phyloP scores from a whole-genome alignment of 2,329 filamentous ascomycete species.

The Lecanosticta acicola region DNA sequence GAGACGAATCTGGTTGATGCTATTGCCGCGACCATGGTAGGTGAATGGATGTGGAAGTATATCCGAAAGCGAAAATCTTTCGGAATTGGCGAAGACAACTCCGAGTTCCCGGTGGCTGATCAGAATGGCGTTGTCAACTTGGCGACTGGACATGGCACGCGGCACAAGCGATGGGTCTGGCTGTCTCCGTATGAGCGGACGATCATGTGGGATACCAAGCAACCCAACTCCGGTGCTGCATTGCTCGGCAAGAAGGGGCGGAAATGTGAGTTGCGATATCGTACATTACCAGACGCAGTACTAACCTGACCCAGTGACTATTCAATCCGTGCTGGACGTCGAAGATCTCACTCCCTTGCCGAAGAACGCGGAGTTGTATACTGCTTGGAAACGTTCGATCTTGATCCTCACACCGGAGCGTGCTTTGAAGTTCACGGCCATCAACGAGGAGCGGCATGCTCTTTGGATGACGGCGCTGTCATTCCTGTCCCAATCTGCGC shows the following conservation, averaged over 20 bases:
- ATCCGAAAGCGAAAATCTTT: conserved; percentile 85
- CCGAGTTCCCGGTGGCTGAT: conserved; percentile 46
- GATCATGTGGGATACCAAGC: conserved; percentile 97
- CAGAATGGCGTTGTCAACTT: conserved; percentile 61
- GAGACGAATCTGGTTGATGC: conserved; percentile 77
- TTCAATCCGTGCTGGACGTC: conserved; percentile 95
- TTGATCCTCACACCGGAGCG: conserved; percentile 88
- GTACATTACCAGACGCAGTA: background rate
- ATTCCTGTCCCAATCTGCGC: conserved; percentile 82
- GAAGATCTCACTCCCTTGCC: conserved; percentile 87
- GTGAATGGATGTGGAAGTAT: conserved; percentile 95
- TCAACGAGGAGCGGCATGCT: conserved; percentile 78
- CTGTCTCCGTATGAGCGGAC: conserved; percentile 91
- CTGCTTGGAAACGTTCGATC: conserved; percentile 82
- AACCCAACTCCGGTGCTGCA: conserved; percentile 80
- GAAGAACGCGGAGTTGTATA: conserved; percentile 46
- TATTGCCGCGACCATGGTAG: conserved; percentile 97
- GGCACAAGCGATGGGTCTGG: conserved; percentile 98
- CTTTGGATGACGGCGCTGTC: conserved; percentile 91
- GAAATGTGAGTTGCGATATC: conserved; percentile 64
- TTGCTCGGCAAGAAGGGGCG: conserved; percentile 90
- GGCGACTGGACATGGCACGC: conserved; percentile 57
- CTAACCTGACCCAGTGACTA: conserved; percentile 59
- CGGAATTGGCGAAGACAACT: conserved; percentile 57
- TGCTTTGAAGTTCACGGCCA: conserved; percentile 90